Percentiles rank a stretch among this genome's conserved stretches.
These are phyloP conservation scores for Paracamarosporium sp. DNA, from an alignment of 2,329 filamentous ascomycete genomes.

Conservation along the genomic window DNA sequence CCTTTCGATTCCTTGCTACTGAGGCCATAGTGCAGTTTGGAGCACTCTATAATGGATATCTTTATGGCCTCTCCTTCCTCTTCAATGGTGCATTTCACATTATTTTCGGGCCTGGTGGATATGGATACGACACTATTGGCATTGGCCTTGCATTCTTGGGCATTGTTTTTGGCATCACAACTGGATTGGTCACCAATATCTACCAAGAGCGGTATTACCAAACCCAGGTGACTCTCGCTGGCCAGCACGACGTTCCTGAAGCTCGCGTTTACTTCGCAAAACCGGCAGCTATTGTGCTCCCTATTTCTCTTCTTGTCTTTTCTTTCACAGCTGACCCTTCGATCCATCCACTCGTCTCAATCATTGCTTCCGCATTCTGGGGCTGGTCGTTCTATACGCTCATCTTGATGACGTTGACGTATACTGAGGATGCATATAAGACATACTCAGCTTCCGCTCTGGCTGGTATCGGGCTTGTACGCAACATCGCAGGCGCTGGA, in stretches of 20 bases:
- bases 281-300: conserved; percentile 48
- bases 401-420: conserved; percentile 58
- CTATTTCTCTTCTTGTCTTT: conserved; percentile 43
- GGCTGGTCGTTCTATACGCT: conserved; percentile 60
- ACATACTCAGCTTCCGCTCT: conserved; percentile 51
- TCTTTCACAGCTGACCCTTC: conserved; percentile 39
- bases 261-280: conserved; percentile 51
- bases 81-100: conserved; percentile 59
- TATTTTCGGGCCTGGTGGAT: conserved; percentile 55
- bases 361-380: conserved; percentile 58
- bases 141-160: conserved; percentile 52
- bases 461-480: conserved; percentile 48
- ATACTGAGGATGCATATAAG: conserved; percentile 58
- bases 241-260: conserved; percentile 49
- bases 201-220: conserved; percentile 55
- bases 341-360: conserved; percentile 51
- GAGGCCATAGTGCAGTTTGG: conserved; percentile 57
- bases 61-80: conserved; percentile 58
- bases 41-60: conserved; percentile 58
- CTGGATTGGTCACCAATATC: conserved; percentile 53
- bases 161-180: conserved; percentile 49
- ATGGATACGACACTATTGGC: conserved; percentile 49
- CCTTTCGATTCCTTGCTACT: conserved; percentile 55
- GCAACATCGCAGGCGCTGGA: conserved; percentile 45
- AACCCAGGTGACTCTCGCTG: conserved; percentile 36